Percentiles rank a stretch among this genome's conserved stretches.
Evolutionary conservation across 2,329 filamentous ascomycete species (phyloP).

Genomic region (Penicillium brevicompactum): DNA sequence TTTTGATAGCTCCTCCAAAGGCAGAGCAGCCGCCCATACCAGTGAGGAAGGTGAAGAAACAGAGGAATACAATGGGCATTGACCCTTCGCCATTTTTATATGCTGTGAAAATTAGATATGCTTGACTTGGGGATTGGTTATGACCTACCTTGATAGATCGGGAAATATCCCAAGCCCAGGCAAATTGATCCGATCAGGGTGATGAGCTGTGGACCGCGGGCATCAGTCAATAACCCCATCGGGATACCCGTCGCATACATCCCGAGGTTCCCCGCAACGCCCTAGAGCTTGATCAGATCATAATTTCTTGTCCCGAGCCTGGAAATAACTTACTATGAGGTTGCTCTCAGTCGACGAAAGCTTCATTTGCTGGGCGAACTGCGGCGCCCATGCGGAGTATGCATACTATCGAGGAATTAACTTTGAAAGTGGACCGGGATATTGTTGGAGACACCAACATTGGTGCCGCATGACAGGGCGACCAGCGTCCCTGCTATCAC

Average conservation of each 20-base stretch:
- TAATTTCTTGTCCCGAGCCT: neutral
- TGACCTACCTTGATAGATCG: constrained; percentile 64
- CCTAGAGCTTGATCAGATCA: constrained; percentile 45
- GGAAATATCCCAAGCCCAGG: constrained; percentile 80
- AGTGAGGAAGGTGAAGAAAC: constrained; percentile 81
- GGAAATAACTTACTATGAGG: constrained; percentile 66
- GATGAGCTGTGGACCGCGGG: constrained; percentile 75
- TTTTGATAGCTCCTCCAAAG: constrained; percentile 87
- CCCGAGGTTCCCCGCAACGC: constrained; percentile 65
- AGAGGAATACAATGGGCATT: constrained; percentile 62
- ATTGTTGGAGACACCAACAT: constrained; percentile 55
- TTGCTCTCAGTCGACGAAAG: constrained; percentile 93
- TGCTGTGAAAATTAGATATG: constrained; percentile 48
- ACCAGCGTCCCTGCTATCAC: constrained; percentile 83
- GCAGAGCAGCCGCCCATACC: constrained; percentile 87
- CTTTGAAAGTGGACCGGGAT: neutral
- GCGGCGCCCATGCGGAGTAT: constrained; percentile 96
- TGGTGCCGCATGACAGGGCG: constrained; percentile 87
- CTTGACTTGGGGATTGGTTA: neutral
- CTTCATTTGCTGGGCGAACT: constrained; percentile 84
- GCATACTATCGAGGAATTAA: constrained; percentile 69
- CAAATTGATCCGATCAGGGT: constrained; percentile 73
- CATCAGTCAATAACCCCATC: constrained; percentile 83
- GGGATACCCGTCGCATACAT: constrained; percentile 94
- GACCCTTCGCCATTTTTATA: constrained; percentile 69